A percentile compares a stretch with the other conserved stretches of the same genome.
Evolutionary conservation across 2,329 filamentous ascomycete genomes (phyloP).

Genomic region (Paracamarosporium sp.): DNA sequence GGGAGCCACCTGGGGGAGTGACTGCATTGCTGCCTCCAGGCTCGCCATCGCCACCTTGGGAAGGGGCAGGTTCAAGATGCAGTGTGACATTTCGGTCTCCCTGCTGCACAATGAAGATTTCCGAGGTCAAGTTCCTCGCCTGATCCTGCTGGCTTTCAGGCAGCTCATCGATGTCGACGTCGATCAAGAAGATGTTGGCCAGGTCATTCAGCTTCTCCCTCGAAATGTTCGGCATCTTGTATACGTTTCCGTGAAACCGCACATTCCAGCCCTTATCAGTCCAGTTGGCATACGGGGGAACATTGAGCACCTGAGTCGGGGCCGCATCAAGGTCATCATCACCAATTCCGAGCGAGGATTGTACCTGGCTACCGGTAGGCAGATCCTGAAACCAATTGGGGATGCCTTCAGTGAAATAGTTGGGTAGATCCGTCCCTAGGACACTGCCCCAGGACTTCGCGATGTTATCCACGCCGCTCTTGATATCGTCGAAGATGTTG

Average conservation of each 20-base stretch:
- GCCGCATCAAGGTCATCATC: constrained; percentile 65
- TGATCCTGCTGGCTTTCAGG: constrained; percentile 66
- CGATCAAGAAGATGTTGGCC: constrained; percentile 74
- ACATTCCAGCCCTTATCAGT: constrained; percentile 79
- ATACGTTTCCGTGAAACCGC: constrained; percentile 80
- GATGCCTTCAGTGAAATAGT: constrained; percentile 53
- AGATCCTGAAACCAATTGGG: constrained; percentile 73
- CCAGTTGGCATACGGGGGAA: constrained; percentile 75
- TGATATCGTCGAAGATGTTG: constrained; percentile 41
- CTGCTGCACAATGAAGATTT: constrained; percentile 80
- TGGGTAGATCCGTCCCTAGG: constrained; percentile 43
- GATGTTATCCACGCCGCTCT: constrained; percentile 36
- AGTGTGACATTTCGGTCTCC: constrained; percentile 68
- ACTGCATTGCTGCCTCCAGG: constrained; percentile 58
- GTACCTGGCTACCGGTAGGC: constrained; percentile 66
- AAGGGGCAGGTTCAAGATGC: constrained; percentile 65
- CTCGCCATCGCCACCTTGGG: constrained; percentile 60
- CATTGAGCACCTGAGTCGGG: constrained; percentile 74
- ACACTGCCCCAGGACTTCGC: constrained; percentile 41
- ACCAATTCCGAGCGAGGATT: constrained; percentile 66
- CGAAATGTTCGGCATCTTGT: constrained; percentile 75
- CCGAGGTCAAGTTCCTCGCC: constrained; percentile 74
- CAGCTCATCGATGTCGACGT: constrained; percentile 66
- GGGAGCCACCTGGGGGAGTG: constrained; percentile 64
- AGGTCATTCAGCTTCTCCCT: constrained; percentile 70